Conservation (phyloP, 352 stramenopile genomes). For the Pythium aquatile region DNA sequence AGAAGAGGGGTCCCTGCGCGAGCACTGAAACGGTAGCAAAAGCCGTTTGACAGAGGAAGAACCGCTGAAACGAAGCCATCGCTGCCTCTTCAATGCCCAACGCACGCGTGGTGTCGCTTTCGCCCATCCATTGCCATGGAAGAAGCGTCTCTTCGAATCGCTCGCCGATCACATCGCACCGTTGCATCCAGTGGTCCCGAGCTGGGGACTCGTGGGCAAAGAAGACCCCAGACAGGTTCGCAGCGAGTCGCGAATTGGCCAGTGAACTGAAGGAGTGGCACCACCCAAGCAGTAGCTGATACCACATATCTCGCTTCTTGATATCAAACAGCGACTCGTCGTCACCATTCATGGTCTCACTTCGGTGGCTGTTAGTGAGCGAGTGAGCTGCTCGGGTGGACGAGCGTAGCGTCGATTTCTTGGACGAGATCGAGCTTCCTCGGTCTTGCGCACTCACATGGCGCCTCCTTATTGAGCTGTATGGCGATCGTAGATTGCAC, state of each 20-base stretch:
- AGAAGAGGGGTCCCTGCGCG: slow-evolving; percentile 16
- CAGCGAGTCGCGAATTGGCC: slow-evolving; percentile 24
- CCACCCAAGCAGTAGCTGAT: slow-evolving; percentile 42
- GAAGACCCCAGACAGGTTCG: slow-evolving; percentile 34
- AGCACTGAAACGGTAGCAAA: slow-evolving; percentile 28
- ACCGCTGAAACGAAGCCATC: slow-evolving; percentile 30
- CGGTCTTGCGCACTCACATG: not conserved
- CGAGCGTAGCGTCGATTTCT: slow-evolving; percentile 10
- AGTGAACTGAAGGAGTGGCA: slow-evolving; percentile 45
- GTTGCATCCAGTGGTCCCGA: slow-evolving; percentile 39
- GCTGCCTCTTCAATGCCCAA: slow-evolving; percentile 29
- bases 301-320: slow-evolving; percentile 30
- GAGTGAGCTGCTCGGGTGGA: not conserved
- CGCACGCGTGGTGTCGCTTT: slow-evolving; percentile 25
- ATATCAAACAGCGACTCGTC: slow-evolving; percentile 4
- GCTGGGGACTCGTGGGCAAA: slow-evolving; percentile 26
- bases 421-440: not conserved
- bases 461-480: not conserved
- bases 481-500: not conserved
- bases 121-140: slow-evolving; percentile 57
- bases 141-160: slow-evolving; percentile 24
- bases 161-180: slow-evolving; percentile 45
- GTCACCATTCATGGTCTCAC: not conserved
- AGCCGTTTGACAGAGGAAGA: slow-evolving; percentile 34
- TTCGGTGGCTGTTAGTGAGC: not conserved